phyloP scores from a whole-genome alignment of 768 basidiomycete genomes.

The Hortiboletus campestris region DNA sequence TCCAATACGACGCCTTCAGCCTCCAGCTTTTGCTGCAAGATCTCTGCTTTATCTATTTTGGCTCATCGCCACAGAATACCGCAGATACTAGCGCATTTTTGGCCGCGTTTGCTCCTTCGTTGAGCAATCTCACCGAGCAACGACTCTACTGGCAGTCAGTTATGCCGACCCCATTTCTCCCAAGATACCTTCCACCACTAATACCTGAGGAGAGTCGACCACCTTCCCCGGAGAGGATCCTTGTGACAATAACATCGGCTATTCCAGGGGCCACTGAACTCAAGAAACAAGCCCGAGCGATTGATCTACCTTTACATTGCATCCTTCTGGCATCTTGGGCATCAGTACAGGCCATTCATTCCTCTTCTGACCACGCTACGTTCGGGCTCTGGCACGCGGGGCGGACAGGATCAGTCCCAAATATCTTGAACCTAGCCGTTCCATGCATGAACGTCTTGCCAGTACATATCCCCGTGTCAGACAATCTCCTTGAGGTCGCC shows the following conservation, averaged over 20 bases:
- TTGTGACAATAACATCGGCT: conserved; percentile 38
- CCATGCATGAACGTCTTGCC: conserved; percentile 49
- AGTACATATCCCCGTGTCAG: conserved; percentile 29
- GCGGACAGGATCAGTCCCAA: conserved; percentile 35
- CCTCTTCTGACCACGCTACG: conserved; percentile 28
- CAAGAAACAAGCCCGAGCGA: conserved; percentile 42
- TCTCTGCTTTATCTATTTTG: conserved; percentile 36
- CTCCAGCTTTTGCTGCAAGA: conserved; percentile 40
- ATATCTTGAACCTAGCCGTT: conserved; percentile 38
- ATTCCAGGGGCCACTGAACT: conserved; percentile 42
- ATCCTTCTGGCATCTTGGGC: conserved; percentile 47
- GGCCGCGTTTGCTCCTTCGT: conserved; percentile 19
- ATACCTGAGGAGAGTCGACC: background rate
- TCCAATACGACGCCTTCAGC: conserved; percentile 52
- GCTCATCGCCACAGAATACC: conserved; percentile 19
- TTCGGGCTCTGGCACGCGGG: conserved; percentile 51
- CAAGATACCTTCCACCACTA: conserved; percentile 28
- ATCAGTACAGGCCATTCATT: conserved; percentile 34
- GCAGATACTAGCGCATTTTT: conserved; percentile 32
- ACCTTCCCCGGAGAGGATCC: conserved; percentile 1
- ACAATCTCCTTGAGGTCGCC: conserved; percentile 29
- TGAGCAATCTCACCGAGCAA: conserved; percentile 20
- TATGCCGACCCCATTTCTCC: conserved; percentile 30
- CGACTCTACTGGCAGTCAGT: conserved; percentile 37
- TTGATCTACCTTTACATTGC: conserved; percentile 37